These are phyloP conservation scores for Xerocomus minutiporus DNA, from an alignment of 1,284 basidiomycete species.

Conservation along the genomic window DNA sequence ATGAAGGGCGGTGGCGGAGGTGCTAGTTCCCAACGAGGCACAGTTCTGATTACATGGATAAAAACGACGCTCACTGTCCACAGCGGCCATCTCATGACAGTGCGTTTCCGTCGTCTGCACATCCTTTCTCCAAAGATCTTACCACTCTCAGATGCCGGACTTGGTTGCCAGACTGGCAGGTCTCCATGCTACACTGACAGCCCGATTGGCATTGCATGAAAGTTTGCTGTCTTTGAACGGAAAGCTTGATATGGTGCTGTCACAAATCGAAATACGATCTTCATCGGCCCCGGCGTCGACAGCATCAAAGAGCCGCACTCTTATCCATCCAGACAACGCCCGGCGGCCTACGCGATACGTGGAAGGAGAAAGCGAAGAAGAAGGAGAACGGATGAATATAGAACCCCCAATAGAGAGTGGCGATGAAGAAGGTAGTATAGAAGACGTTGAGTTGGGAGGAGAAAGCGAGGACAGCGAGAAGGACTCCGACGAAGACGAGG, in stretches of 20 bases:
- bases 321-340: slow-evolving; percentile 25
- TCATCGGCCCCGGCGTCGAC: slow-evolving; percentile 57
- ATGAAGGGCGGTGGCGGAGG: slow-evolving; percentile 79
- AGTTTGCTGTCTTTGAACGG: slow-evolving; percentile 84
- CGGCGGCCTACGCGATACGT: slow-evolving; percentile 57
- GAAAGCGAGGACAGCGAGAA: slow-evolving; percentile 53
- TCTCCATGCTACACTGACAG: slow-evolving; percentile 79
- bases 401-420: slow-evolving; percentile 60
- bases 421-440: slow-evolving; percentile 64
- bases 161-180: slow-evolving; percentile 79
- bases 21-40: slow-evolving; percentile 83
- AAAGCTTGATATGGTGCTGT: slow-evolving; percentile 87
- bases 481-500: slow-evolving; percentile 52
- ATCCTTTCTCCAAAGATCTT: slow-evolving; percentile 13
- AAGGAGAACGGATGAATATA: slow-evolving; percentile 63
- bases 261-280: slow-evolving; percentile 86
- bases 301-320: slow-evolving; percentile 37
- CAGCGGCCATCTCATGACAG: slow-evolving; percentile 92
- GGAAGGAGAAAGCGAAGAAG: slow-evolving; percentile 74
- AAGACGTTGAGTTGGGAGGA: slow-evolving; percentile 62
- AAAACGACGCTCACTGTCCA: slow-evolving; percentile 84
- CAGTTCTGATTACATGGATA: slow-evolving; percentile 84
- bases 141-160: slow-evolving; percentile 68
- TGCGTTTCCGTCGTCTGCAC: slow-evolving; percentile 38
- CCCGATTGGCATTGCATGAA: slow-evolving; percentile 79